Conservation (phyloP, 805 yeast genomes). For the Teunomyces barrocoloradensis region DNA sequence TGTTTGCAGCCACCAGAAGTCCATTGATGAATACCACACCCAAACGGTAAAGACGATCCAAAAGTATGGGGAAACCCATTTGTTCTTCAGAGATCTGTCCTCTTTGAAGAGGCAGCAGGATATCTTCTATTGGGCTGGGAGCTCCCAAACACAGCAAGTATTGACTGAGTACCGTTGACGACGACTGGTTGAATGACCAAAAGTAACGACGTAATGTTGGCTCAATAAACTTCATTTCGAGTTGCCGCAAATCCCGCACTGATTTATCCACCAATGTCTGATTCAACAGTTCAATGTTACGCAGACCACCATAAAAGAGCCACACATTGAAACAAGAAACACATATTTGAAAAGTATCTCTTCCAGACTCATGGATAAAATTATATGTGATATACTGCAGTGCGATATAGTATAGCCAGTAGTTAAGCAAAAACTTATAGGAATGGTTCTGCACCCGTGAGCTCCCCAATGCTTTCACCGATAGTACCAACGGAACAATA, state of each 20-base stretch:
- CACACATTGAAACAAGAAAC: slow-evolving; percentile 4
- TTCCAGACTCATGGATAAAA: neutral
- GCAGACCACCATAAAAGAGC: slow-evolving; percentile 12
- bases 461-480: slow-evolving; percentile 9
- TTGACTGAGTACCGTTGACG: neutral
- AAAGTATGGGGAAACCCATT: neutral
- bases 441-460: slow-evolving; percentile 6
- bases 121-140: neutral
- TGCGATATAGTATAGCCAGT: slow-evolving; percentile 14
- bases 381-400: neutral
- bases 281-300: slow-evolving; percentile 10
- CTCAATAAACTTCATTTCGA: slow-evolving; percentile 6
- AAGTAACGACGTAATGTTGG: slow-evolving; percentile 7
- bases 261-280: slow-evolving; percentile 1
- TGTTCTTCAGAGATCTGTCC: neutral
- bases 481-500: slow-evolving; percentile 11
- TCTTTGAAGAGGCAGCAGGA: neutral
- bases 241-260: slow-evolving; percentile 1
- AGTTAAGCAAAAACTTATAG: slow-evolving; percentile 12
- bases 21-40: neutral
- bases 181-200: neutral
- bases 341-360: slow-evolving; percentile 1
- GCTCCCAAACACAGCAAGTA: slow-evolving; percentile 1
- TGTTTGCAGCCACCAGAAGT: slow-evolving; percentile 1
- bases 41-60: neutral